These are phyloP conservation scores for Amanita phalloides DNA, from an alignment of 768 basidiomycete genomes.

Conservation along the genomic window DNA sequence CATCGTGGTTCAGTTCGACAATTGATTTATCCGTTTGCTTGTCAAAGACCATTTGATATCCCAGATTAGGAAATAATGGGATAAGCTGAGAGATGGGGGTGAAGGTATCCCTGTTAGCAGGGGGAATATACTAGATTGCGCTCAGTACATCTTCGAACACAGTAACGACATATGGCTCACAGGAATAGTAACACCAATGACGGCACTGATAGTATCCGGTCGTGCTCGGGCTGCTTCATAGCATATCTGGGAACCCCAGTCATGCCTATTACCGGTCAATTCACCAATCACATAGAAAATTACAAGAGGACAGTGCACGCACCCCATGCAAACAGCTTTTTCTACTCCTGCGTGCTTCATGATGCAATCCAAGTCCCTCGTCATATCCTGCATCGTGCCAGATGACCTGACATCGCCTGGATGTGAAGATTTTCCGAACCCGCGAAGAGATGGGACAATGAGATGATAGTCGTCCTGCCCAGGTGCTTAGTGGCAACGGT, in stretches of 20 bases:
- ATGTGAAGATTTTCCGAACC: constrained; percentile 60
- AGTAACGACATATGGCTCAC: constrained; percentile 23
- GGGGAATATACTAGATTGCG: constrained; percentile 46
- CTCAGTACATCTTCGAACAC: background rate
- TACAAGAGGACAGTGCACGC: constrained; percentile 8
- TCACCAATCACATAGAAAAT: background rate
- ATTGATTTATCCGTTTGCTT: constrained; percentile 33
- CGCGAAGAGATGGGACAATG: constrained; percentile 53
- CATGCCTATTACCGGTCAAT: constrained; percentile 35
- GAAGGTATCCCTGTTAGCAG: constrained; percentile 27
- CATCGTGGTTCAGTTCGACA: constrained; percentile 42
- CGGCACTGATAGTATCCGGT: constrained; percentile 51
- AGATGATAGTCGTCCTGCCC: constrained; percentile 49
- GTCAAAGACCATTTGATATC: constrained; percentile 60
- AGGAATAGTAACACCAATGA: constrained; percentile 50
- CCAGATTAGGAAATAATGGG: constrained; percentile 35
- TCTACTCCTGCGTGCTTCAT: constrained; percentile 37
- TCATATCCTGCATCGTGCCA: constrained; percentile 48
- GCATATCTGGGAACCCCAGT: constrained; percentile 64
- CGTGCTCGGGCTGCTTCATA: constrained; percentile 59
- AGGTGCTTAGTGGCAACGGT: background rate
- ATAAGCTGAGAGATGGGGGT: constrained; percentile 31
- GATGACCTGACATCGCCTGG: constrained; percentile 52
- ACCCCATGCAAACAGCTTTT: constrained; percentile 57
- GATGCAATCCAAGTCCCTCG: constrained; percentile 54